These are phyloP conservation scores for Trichoderma erinaceum DNA, from an alignment of 495 filamentous ascomycete species.

Conservation along the genomic window DNA sequence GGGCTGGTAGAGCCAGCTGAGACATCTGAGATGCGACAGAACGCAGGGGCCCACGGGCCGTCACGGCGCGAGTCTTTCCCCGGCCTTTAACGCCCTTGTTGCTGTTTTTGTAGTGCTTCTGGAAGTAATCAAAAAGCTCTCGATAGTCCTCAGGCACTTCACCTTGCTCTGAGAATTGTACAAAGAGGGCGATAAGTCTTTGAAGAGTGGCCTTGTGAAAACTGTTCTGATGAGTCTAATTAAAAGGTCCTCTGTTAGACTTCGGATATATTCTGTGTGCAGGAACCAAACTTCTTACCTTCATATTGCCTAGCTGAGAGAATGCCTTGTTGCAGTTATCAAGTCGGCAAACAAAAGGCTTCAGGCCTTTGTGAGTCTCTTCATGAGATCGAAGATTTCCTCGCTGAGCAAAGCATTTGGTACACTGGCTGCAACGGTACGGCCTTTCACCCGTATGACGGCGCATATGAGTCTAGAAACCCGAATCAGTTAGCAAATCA, in stretches of 20 bases:
- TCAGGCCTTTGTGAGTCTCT: constrained; percentile 65
- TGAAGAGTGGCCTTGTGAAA: constrained; percentile 72
- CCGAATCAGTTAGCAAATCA: constrained; percentile 12
- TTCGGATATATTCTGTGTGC: background rate
- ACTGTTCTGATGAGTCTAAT: constrained; percentile 86
- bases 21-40: background rate
- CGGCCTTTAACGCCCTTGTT: constrained; percentile 98
- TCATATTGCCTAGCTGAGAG: constrained; percentile 81
- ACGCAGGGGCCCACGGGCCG: background rate
- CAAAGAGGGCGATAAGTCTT: constrained; percentile 68
- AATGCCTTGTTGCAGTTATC: constrained; percentile 75
- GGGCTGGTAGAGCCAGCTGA: background rate
- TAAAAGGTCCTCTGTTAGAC: constrained; percentile 61
- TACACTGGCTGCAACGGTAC: constrained; percentile 73
- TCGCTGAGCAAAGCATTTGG: constrained; percentile 81
- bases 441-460: constrained; percentile 78
- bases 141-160: constrained; percentile 61
- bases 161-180: constrained; percentile 53
- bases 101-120: constrained; percentile 83
- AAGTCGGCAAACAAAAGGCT: constrained; percentile 68
- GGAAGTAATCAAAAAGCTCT: constrained; percentile 82
- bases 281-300: constrained; percentile 56
- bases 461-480: constrained; percentile 68
- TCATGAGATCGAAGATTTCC: constrained; percentile 79
- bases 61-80: constrained; percentile 68